Conservation (phyloP, 305 asterid species). For the Nicotiana rustica region DNA sequence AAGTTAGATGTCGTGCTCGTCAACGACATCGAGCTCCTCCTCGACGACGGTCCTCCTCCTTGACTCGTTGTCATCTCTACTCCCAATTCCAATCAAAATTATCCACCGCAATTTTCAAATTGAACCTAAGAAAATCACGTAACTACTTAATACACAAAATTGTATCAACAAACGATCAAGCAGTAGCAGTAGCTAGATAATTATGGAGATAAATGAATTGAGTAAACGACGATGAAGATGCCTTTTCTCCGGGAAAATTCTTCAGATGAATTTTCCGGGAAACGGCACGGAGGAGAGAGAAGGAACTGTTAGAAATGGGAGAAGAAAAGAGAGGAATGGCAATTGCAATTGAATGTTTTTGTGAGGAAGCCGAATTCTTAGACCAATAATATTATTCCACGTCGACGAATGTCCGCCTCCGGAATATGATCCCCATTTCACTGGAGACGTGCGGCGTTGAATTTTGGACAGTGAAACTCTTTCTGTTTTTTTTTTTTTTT, state of each 20-base stretch:
- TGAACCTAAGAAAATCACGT: background rate
- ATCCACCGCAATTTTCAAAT: background rate
- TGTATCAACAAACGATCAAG: background rate
- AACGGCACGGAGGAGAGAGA: constrained; percentile 23
- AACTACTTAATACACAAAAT: background rate
- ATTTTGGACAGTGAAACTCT: background rate
- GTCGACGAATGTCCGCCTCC: constrained; percentile 28
- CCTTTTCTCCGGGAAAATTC: constrained; percentile 11
- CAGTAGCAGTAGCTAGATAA: background rate
- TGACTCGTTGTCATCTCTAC: constrained; percentile 66
- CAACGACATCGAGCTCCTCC: constrained; percentile 61
- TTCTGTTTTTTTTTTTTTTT: background rate
- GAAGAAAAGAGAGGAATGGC: constrained; percentile 1
- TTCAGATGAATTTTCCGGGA: constrained; percentile 21
- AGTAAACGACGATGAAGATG: background rate
- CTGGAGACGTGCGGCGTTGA: constrained; percentile 23
- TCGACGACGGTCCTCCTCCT: constrained; percentile 71
- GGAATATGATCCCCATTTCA: constrained; percentile 26
- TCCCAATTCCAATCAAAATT: constrained; percentile 12
- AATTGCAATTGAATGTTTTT: constrained; percentile 15
- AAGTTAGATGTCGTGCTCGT: constrained; percentile 52
- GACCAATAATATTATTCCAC: background rate
- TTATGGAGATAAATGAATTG: background rate
- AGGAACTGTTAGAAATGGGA: background rate
- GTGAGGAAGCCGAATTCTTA: background rate